Base-by-base conservation (phyloP, 805 yeast species). In the Starmerella floricola region DNA sequence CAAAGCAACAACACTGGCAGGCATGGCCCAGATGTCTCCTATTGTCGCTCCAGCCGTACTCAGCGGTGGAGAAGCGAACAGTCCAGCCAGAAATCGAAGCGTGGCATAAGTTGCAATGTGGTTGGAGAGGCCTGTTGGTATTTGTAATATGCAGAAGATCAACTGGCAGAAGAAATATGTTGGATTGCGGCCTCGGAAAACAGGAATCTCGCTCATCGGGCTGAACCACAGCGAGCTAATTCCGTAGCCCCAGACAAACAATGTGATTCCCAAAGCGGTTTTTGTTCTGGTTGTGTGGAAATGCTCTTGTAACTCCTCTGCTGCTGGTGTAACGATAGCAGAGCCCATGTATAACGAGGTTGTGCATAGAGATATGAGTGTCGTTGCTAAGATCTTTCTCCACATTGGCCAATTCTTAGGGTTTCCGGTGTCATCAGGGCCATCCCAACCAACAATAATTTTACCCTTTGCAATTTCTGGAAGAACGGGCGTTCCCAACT, bases 391-490 rank as follows among this genome's bases (percentile, higher is more conserved):
- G 2, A 56, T 28, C 53, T 71, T 74, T 39, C 63, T 61, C 36
- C 48, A 41, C 0, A 52, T 17, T 0, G 74, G 63, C 83, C 83
- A 78, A 53, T 77, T 76, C 30, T 57, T 51, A 1, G 85, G 84
- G 49, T 71, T 47, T 34, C 51, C 59, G 2, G 52, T 55, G 31
- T 57, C 62, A 18, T 54, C 52, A 2, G 54, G 53, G 0, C 62
- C 62, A 21, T 59, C 54, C 60, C 60, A 59, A 18, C 47, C 56
- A 2, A 59, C 61, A 13, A 58, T 31, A 16, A 50, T 42, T 36
- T 39, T 34, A 23, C 73, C 44, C 86, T 96, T 96, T 71, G 73
- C 24, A 78, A 81, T 34, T 86, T 82, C 59, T 3, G 41, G 41
- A 6, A 38, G 10, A 6, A 23, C 26, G 6, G 6, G 10, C 10